Evolutionary conservation across 2,329 filamentous ascomycete genomes (phyloP), one percentile per base, ranked within the genome.

Genomic region (Fusarium tanahbumbuense): DNA sequence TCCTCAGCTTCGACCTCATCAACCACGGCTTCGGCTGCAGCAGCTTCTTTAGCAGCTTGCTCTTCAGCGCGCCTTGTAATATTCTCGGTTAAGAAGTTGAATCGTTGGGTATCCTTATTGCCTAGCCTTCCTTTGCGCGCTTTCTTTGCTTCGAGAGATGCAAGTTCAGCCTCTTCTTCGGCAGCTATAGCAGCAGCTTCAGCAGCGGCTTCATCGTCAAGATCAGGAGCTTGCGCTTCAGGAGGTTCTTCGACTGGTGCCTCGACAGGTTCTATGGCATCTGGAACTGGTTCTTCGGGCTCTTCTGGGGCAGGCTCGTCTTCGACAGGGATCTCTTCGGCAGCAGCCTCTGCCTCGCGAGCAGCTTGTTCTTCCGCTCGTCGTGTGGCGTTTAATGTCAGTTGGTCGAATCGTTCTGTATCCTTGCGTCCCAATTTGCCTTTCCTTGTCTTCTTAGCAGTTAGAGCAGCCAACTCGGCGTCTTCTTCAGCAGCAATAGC

Each of bases 31-130:
- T 42, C 64, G 28, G 74, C 77, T 53, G 79, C 76, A 41, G 75
- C 77, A 20, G 78, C 77, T 46, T 79, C 77, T 45, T 76, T 78
- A 30, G 77, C 79, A 18, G 79, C 79, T 42, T 81, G 48, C 49
- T 77, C 71, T 66, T 67, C 81, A 9, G 79, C 78, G 34, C 81
- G 77, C 63, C 74, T 75, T 28, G 73, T 75, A 27, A 78, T 75
- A 32, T 76, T 80, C 40, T 77, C 77, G 12, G 76, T 79, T 9
- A 85, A 72, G 10, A 72, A 70, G 34, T 81, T 77, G 27, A 81
- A 77, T 62, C 82, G 84, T 62, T 86, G 83, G 52, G 84, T 77
- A 32, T 84, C 83, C 60, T 80, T 84, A 67, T 82, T 85, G 3
- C 73, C 75, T 15, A 84, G 71, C 63, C 79, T 85, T 57, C 78